Percentiles rank a stretch among this genome's conserved stretches.
phyloP scores from a whole-genome alignment of 2,329 filamentous ascomycete species.

The Colletotrichum sp. region DNA sequence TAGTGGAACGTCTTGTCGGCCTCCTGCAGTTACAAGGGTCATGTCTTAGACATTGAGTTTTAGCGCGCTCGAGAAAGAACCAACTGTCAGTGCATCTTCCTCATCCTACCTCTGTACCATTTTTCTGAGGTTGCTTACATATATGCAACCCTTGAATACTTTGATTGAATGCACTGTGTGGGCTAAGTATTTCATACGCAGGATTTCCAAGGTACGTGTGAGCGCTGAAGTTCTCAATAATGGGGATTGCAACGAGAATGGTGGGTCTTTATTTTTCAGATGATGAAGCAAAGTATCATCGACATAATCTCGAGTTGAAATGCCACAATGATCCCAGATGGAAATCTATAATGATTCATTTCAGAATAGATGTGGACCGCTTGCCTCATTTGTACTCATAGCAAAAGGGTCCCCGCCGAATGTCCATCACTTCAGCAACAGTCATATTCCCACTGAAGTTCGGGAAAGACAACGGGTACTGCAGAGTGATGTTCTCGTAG shows the following conservation, averaged over 20 bases:
- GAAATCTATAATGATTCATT: no score
- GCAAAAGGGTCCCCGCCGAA: neutral
- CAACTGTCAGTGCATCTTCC: neutral
- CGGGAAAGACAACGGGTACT: slow-evolving; percentile 4
- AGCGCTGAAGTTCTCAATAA: no score
- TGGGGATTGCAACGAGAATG: no score
- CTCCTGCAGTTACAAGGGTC: neutral
- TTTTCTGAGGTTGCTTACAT: neutral
- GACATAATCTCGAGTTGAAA: no score
- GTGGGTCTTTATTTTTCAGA: no score
- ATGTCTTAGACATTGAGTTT: neutral
- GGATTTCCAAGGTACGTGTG: no score
- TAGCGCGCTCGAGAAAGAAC: neutral
- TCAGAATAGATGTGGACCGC: neutral
- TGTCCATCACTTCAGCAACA: neutral
- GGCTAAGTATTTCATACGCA: rapidly evolving
- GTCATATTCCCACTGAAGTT: neutral
- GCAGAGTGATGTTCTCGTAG: slow-evolving; percentile 37
- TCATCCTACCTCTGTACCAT: neutral
- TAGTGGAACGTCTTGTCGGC: neutral
- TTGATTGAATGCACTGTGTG: no score
- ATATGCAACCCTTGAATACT: neutral
- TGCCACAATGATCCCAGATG: no score
- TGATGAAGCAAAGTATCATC: no score
- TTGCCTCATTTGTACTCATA: neutral